A percentile compares a stretch with the other conserved stretches of the same genome.
These are phyloP conservation scores for Austroboletus rostrupii DNA, from an alignment of 1,284 basidiomycete genomes.

Conservation along the genomic window DNA sequence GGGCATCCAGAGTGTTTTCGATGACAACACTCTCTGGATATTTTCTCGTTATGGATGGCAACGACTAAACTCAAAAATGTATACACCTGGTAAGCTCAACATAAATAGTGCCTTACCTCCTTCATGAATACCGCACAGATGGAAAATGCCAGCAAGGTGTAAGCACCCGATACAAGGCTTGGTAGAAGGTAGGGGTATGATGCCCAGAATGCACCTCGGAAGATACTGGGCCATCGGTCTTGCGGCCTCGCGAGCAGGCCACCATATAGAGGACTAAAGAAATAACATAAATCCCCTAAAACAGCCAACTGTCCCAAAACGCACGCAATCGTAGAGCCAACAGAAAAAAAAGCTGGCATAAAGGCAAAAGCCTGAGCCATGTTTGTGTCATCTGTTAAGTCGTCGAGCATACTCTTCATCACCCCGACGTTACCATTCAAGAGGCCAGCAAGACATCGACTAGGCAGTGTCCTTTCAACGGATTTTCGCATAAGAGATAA, in stretches of 20 bases:
- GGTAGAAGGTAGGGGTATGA: conserved; percentile 55
- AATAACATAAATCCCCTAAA: conserved; percentile 42
- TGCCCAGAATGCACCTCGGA: conserved; percentile 44
- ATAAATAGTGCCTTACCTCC: conserved; percentile 40
- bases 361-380: conserved; percentile 29
- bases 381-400: conserved; percentile 44
- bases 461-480: conserved; percentile 4
- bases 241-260: conserved; percentile 45
- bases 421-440: conserved; percentile 33
- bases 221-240: conserved; percentile 43
- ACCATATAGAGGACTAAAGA: conserved; percentile 45
- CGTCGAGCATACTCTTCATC: conserved; percentile 37
- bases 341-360: conserved; percentile 23
- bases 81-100: background rate
- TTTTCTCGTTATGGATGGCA: conserved; percentile 13
- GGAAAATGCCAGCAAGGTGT: conserved; percentile 52
- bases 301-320: conserved; percentile 1
- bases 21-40: background rate
- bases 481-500: too few species aligned
- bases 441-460: conserved; percentile 34
- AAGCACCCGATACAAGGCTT: conserved; percentile 54
- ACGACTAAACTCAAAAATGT: conserved; percentile 13
- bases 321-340: conserved; percentile 27
- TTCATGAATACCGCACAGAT: conserved; percentile 54
- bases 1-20: background rate